phyloP scores from a whole-genome alignment of 805 yeast species.

The Ogataea minuta region DNA sequence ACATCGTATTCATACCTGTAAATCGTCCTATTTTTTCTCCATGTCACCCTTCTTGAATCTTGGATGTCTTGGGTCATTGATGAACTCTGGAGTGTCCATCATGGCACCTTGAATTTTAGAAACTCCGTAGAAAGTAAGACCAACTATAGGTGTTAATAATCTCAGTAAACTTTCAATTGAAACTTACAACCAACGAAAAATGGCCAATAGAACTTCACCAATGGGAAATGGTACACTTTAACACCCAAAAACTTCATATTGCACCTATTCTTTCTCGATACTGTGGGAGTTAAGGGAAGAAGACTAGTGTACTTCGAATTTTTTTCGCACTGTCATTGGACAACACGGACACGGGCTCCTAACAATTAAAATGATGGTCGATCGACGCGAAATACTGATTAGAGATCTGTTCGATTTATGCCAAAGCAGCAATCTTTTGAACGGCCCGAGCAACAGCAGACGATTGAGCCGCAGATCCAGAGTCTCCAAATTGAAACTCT shows the following conservation, averaged over 20 bases:
- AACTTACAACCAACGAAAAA: conserved; percentile 79
- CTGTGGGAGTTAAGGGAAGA: conserved; percentile 11
- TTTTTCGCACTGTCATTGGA: conserved; percentile 20
- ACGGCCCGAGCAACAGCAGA: too few species aligned
- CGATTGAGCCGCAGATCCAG: too few species aligned
- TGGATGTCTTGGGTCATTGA: conserved; percentile 96
- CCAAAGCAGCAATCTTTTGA: too few species aligned
- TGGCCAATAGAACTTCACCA: conserved; percentile 80
- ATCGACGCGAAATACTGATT: conserved; percentile 5
- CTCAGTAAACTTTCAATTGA: conserved; percentile 5
- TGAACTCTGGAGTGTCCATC: conserved; percentile 73
- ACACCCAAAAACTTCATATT: conserved; percentile 36
- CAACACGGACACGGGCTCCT: conserved; percentile 12
- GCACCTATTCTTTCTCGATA: conserved; percentile 4
- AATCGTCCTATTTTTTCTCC: conserved; percentile 30
- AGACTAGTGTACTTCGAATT: conserved; percentile 7
- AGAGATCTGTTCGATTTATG: too few species aligned
- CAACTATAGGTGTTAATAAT: conserved; percentile 31
- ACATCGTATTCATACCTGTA: conserved; percentile 14
- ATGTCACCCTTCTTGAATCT: conserved; percentile 53
- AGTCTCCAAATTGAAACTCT: too few species aligned
- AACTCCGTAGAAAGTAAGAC: conserved; percentile 65
- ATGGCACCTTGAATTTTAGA: conserved; percentile 68
- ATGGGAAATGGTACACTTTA: conserved; percentile 36
- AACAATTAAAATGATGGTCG: conserved; percentile 6